Percentiles rank a stretch among this genome's conserved stretches.
These are phyloP conservation scores for Fragaria nilgerrensis DNA, from an alignment of 306 rosid species.

Conservation along the genomic window DNA sequence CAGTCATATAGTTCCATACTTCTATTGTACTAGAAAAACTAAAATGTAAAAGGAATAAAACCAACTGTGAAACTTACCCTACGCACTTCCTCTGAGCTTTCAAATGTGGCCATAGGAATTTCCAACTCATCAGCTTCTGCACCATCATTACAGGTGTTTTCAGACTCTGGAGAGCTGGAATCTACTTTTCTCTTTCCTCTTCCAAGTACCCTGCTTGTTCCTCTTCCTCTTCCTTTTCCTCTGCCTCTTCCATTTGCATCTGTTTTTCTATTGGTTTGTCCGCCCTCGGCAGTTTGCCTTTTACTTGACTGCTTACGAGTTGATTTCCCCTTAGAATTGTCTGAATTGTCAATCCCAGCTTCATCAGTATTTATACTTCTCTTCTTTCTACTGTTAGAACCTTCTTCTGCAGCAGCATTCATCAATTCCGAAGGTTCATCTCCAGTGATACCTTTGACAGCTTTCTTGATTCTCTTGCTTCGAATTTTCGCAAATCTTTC, in stretches of 20 bases:
- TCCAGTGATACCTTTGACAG: constrained; percentile 80
- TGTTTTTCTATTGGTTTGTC: constrained; percentile 32
- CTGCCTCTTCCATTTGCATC: constrained; percentile 34
- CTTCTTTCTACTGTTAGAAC: constrained; percentile 32
- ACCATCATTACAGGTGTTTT: constrained; percentile 44
- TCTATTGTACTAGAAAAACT: neutral
- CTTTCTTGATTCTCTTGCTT: constrained; percentile 87
- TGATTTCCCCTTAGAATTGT: constrained; percentile 29
- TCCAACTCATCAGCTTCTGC: constrained; percentile 37
- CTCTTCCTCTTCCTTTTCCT: constrained; percentile 40
- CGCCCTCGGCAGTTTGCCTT: constrained; percentile 43
- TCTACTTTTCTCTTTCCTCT: constrained; percentile 48
- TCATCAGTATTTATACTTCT: constrained; percentile 32
- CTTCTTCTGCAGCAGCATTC: constrained; percentile 39
- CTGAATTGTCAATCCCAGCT: constrained; percentile 37
- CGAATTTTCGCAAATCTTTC: constrained; percentile 93
- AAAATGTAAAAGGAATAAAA: constrained; percentile 9
- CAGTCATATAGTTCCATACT: neutral
- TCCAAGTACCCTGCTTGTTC: constrained; percentile 37
- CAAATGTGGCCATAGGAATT: constrained; percentile 23
- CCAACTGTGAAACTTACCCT: constrained; percentile 47
- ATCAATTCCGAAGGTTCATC: constrained; percentile 42
- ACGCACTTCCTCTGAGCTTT: constrained; percentile 44
- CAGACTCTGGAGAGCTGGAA: constrained; percentile 30
- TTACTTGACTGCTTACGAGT: constrained; percentile 46